Evolutionary conservation across 2,329 filamentous ascomycete species (phyloP).

Genomic region (Sporothrix globosa): DNA sequence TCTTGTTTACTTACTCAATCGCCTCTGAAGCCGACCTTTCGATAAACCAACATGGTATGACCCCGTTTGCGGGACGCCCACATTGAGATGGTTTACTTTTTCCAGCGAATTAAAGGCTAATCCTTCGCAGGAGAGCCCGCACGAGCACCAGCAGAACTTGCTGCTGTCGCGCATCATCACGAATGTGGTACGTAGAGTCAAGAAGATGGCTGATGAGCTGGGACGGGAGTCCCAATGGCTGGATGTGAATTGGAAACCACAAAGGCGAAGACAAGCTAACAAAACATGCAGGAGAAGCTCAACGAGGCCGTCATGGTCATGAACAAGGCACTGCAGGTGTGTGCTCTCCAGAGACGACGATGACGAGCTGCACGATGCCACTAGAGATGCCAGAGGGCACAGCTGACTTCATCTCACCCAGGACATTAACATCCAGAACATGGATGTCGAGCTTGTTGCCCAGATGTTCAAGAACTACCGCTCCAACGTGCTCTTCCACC

Average conservation of each 20-base stretch:
- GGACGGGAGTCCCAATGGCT: too few relatives aligned
- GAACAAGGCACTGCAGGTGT: conserved; percentile 87
- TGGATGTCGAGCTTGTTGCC: conserved; percentile 96
- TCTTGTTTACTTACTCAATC: conserved; percentile 3
- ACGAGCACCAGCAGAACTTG: conserved; percentile 95
- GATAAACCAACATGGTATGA: conserved; percentile 18
- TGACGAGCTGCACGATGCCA: neutral
- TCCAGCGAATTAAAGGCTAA: neutral
- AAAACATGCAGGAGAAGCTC: conserved; percentile 76
- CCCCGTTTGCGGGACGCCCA: too few relatives aligned
- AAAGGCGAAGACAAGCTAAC: neutral
- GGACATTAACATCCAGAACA: conserved; percentile 98
- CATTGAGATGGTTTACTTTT: too few relatives aligned
- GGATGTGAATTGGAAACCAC: neutral
- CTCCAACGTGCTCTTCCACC: conserved; percentile 93
- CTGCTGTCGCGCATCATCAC: conserved; percentile 93
- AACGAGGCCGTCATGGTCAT: conserved; percentile 91
- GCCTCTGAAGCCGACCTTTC: neutral
- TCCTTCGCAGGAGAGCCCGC: conserved; percentile 75
- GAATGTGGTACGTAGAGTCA: conserved; percentile 76
- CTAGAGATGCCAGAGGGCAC: neutral
- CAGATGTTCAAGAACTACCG: conserved; percentile 99
- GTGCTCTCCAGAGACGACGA: conserved; percentile 27
- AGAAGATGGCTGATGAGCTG: neutral
- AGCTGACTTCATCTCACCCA: conserved; percentile 44